phyloP scores from a whole-genome alignment of 2,329 filamentous ascomycete species.

The Elsinoe fawcettii region DNA sequence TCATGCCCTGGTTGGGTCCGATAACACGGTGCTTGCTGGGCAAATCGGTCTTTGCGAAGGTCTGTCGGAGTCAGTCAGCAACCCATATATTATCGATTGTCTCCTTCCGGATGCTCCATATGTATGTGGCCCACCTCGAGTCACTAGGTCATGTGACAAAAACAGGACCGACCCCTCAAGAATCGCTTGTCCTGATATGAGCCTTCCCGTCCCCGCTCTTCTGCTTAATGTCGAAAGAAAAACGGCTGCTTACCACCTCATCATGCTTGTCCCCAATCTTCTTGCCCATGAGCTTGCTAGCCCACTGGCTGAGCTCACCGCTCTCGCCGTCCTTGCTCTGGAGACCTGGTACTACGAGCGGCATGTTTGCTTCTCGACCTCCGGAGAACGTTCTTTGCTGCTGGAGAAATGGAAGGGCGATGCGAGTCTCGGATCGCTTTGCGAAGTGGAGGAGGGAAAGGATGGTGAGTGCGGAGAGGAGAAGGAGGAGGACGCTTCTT shows the following conservation, averaged over 20 bases:
- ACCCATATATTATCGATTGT: too few relatives aligned
- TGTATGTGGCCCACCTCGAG: too few relatives aligned
- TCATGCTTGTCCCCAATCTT: conserved; percentile 42
- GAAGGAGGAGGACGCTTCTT: neutral
- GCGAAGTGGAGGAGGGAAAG: conserved; percentile 7
- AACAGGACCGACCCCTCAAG: too few relatives aligned
- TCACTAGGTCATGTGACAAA: too few relatives aligned
- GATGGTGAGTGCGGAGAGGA: conserved; percentile 3
- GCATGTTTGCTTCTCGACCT: conserved; percentile 36
- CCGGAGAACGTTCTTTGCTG: neutral
- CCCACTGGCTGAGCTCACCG: conserved; percentile 37
- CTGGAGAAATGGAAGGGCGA: neutral
- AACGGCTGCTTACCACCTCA: conserved; percentile 32
- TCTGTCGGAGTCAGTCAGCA: conserved; percentile 29
- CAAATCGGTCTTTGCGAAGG: conserved; percentile 44
- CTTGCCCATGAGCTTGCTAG: conserved; percentile 44
- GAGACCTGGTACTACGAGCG: conserved; percentile 44
- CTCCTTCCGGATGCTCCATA: too few relatives aligned
- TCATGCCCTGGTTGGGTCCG: conserved; percentile 39
- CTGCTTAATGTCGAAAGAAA: too few relatives aligned
- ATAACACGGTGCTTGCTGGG: conserved; percentile 41
- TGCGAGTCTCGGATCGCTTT: neutral
- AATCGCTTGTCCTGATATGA: too few relatives aligned
- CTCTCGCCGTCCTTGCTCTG: conserved; percentile 34
- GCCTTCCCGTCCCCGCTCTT: too few relatives aligned